Conservation (phyloP, 1,139 yeast genomes). For the Sugiyamaella paludigena region DNA sequence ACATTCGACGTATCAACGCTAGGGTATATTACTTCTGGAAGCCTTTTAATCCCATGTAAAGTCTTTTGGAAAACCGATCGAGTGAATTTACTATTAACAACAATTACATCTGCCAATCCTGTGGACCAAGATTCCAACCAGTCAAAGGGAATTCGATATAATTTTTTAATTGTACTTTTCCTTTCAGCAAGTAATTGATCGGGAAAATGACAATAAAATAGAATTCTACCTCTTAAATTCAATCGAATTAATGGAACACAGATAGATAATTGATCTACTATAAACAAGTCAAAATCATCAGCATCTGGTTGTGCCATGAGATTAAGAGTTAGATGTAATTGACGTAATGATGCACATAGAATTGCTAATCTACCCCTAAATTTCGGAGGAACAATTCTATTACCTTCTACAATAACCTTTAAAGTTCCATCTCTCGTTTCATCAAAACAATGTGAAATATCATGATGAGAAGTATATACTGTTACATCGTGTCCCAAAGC, state of each 20-base stretch:
- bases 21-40: constrained; percentile 81
- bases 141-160: constrained; percentile 84
- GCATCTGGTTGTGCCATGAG: constrained; percentile 53
- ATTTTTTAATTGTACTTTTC: constrained; percentile 50
- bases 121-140: constrained; percentile 77
- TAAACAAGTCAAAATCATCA: constrained; percentile 59
- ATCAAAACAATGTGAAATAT: constrained; percentile 80
- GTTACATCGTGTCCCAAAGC: constrained; percentile 61
- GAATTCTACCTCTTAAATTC: constrained; percentile 45
- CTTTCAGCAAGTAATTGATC: constrained; percentile 75
- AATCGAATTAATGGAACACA: constrained; percentile 72
- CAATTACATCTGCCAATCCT: constrained; percentile 68
- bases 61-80: constrained; percentile 63
- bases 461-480: constrained; percentile 88
- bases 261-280: constrained; percentile 86
- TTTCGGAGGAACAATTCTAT: constrained; percentile 66
- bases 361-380: constrained; percentile 68
- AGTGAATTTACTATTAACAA: constrained; percentile 87
- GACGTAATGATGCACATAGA: constrained; percentile 80
- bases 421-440: constrained; percentile 63
- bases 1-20: constrained; percentile 56
- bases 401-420: constrained; percentile 73
- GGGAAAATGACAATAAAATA: constrained; percentile 96
- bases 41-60: constrained; percentile 46
- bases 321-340: constrained; percentile 58